phyloP scores from a whole-genome alignment of 495 filamentous ascomycete species.

The Trichocladium uniseriatum region DNA sequence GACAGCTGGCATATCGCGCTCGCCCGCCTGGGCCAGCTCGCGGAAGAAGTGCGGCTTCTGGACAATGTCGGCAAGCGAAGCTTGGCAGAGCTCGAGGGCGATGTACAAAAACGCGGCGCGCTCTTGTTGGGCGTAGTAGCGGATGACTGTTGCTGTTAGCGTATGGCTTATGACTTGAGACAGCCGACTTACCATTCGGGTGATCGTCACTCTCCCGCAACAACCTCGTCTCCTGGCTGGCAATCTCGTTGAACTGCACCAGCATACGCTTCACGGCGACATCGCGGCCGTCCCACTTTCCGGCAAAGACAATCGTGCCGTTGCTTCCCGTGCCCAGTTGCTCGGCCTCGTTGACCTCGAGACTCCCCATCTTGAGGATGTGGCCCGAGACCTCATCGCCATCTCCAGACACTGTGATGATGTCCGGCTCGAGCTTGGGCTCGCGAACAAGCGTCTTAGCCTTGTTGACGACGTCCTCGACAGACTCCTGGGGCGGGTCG shows the following conservation, averaged over 20 bases:
- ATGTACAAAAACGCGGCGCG: constrained; percentile 92
- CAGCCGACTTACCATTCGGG: constrained; percentile 52
- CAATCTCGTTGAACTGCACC: constrained; percentile 88
- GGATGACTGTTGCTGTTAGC: constrained; percentile 56
- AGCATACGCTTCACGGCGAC: constrained; percentile 97
- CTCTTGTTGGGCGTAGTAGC: constrained; percentile 86
- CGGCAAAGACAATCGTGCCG: constrained; percentile 76
- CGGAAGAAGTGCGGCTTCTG: constrained; percentile 48
- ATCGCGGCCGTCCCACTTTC: constrained; percentile 79
- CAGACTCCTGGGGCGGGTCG: constrained; percentile 25
- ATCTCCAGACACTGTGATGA: constrained; percentile 38
- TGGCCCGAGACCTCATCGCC: constrained; percentile 48
- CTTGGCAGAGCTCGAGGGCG: constrained; percentile 89
- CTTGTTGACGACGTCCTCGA: constrained; percentile 38
- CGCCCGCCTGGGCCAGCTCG: constrained; percentile 42
- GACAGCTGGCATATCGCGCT: constrained; percentile 52
- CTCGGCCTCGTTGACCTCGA: constrained; percentile 62
- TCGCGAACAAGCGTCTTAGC: constrained; percentile 39
- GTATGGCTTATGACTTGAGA: not conserved
- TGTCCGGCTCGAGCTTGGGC: constrained; percentile 48
- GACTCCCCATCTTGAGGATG: constrained; percentile 59
- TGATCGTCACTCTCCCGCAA: constrained; percentile 92
- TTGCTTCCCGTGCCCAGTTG: constrained; percentile 75
- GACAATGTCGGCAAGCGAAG: constrained; percentile 82
- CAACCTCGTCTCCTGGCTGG: constrained; percentile 82